These are phyloP conservation scores for Cochlearia excelsa DNA, from an alignment of 345 rosid genomes.

Conservation along the genomic window DNA sequence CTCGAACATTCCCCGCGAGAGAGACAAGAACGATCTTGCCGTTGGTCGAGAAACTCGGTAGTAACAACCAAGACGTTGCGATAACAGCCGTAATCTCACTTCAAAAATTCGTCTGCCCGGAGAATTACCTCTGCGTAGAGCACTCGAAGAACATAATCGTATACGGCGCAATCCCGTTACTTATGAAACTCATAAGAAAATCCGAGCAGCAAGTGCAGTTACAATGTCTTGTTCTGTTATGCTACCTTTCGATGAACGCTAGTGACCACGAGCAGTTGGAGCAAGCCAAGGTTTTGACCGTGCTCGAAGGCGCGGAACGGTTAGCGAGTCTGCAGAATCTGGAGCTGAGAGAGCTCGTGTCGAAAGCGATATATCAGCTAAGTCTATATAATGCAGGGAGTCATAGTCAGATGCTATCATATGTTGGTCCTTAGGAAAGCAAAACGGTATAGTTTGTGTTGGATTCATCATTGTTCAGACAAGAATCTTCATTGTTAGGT, in stretches of 20 bases:
- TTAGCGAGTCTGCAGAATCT: constrained; percentile 50
- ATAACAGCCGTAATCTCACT: constrained; percentile 66
- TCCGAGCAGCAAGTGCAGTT: constrained; percentile 52
- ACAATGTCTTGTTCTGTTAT: constrained; percentile 59
- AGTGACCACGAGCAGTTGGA: constrained; percentile 57
- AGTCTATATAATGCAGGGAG: constrained; percentile 58
- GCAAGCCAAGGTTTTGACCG: constrained; percentile 69
- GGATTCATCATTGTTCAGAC: no score
- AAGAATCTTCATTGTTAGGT: no score
- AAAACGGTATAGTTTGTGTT: no score
- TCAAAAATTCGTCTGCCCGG: constrained; percentile 60
- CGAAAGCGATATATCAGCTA: constrained; percentile 56
- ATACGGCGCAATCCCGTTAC: constrained; percentile 45
- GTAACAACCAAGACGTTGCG: constrained; percentile 57
- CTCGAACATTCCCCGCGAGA: constrained; percentile 84
- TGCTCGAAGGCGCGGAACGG: constrained; percentile 75
- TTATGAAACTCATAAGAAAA: constrained; percentile 65
- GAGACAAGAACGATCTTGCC: constrained; percentile 73
- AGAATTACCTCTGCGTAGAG: constrained; percentile 54
- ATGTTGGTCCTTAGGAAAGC: constrained; percentile 26
- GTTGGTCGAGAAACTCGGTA: constrained; percentile 55
- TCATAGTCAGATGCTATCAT: constrained; percentile 50
- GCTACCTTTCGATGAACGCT: constrained; percentile 68
- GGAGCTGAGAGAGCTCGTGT: constrained; percentile 65
- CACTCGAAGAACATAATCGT: constrained; percentile 77